A percentile compares a stretch with the other conserved stretches of the same genome.
phyloP scores from a whole-genome alignment of 2,329 filamentous ascomycete genomes.

The Hirsutella minnesotensis region DNA sequence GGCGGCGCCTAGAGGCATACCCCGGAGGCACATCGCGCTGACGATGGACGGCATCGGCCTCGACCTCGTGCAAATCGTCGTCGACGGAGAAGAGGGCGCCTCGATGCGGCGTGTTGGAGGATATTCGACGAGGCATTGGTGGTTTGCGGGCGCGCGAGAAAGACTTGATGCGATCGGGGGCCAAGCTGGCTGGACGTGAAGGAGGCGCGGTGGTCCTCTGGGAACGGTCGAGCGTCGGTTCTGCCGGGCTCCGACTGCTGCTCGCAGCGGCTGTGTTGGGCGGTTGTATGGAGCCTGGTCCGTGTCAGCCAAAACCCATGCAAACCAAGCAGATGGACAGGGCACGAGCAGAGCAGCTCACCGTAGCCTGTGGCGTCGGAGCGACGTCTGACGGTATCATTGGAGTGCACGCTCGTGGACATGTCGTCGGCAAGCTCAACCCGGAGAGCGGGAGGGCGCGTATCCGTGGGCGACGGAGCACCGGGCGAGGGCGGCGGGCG shows the following conservation, averaged over 20 bases:
- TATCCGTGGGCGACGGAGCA: conserved; percentile 37
- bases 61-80: conserved; percentile 72
- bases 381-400: conserved; percentile 47
- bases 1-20: conserved; percentile 21
- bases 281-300: conserved; percentile 9
- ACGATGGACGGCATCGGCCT: conserved; percentile 46
- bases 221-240: conserved; percentile 23
- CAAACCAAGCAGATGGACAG: too few species aligned
- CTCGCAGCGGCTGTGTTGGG: conserved; percentile 9
- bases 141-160: conserved; percentile 55
- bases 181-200: conserved; percentile 28
- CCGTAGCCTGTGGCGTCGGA: conserved; percentile 42
- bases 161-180: conserved; percentile 35
- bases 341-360: conserved; percentile 17
- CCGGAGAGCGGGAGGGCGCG: conserved; percentile 26
- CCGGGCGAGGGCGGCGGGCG: conserved; percentile 23
- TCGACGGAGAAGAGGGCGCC: conserved; percentile 86
- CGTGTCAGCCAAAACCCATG: background rate
- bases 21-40: conserved; percentile 25
- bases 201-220: conserved; percentile 17
- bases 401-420: conserved; percentile 45
- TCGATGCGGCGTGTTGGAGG: conserved; percentile 67
- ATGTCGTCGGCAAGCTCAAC: conserved; percentile 29
- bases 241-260: conserved; percentile 20
- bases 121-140: conserved; percentile 58